Evolutionary conservation across 768 basidiomycete species (phyloP), one percentile per base, ranked within the genome.

Genomic region (Russula olivacea): DNA sequence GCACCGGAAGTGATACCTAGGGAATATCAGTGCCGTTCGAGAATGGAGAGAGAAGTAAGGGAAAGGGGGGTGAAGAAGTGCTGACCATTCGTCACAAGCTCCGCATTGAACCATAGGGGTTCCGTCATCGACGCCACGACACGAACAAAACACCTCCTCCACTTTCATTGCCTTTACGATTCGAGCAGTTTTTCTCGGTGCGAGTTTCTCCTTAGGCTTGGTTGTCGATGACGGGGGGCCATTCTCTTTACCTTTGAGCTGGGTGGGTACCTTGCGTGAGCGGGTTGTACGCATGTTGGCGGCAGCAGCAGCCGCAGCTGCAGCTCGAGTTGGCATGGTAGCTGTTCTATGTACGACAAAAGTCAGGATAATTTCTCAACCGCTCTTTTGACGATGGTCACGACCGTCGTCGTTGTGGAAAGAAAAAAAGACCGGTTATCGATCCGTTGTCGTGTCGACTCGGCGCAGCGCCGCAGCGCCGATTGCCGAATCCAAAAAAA

Each of bases 1-100:
- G 74, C 90, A 92, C 25, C 74, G 73, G 67, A 92, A 91, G 73
- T 92, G 90, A 73, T 83, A 90, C 91, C 90, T 92, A 23, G 48
- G 30, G 5, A 12, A 36, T 23, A 54, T 61, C 4, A 52, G 48
- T 51, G 61, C 34, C 45, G 47, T 23, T 45, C 48, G 41, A 23
- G 41, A 15, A 38, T 49, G 59, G 40, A 38, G 17, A 30, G 55
- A 59, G 47, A 55, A 21, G 23, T 43, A 41, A 50, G 38, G 59
- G 30, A 10, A 14, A 15, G 48, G 48, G 23, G 34, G 17, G 5
- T 28, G 58, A 43, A 19, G 1, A 21, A 12, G 58, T 28, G 73
- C 81, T 67, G 66, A 86, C 90, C 91, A 92, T 61, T 84, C 83
- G 21, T 75, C 76, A 71, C 90, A 92, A 56, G 79, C 76, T 28